These are phyloP conservation scores for Infundibulicybe gibba DNA, from an alignment of 768 basidiomycete species.

Conservation along the genomic window DNA sequence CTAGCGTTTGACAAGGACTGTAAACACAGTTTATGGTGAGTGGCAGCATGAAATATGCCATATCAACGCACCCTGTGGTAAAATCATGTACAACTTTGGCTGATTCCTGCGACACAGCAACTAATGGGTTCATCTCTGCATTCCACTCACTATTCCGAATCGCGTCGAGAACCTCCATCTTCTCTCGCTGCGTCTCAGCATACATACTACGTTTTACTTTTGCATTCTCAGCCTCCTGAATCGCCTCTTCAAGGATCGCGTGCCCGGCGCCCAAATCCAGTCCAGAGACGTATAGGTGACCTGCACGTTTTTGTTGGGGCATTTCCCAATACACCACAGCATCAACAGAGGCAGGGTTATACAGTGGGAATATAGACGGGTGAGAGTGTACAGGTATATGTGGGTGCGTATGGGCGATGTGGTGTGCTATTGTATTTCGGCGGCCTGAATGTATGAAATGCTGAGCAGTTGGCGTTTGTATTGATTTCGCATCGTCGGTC, in stretches of 20 bases:
- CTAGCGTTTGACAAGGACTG: conserved; percentile 54
- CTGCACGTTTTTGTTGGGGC: conserved; percentile 52
- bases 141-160: conserved; percentile 76
- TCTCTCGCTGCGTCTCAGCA: conserved; percentile 82
- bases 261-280: conserved; percentile 66
- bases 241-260: conserved; percentile 57
- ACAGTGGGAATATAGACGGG: conserved; percentile 73
- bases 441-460: conserved; percentile 52
- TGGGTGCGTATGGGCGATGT: conserved; percentile 38
- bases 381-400: conserved; percentile 53
- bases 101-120: conserved; percentile 45
- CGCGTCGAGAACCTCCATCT: conserved; percentile 59
- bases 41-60: neutral
- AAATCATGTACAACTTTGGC: conserved; percentile 60
- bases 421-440: conserved; percentile 34
- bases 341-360: conserved; percentile 70
- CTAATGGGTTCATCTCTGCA: conserved; percentile 70
- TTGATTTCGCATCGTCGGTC: conserved; percentile 13
- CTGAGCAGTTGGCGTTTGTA: conserved; percentile 25
- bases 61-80: conserved; percentile 52
- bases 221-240: conserved; percentile 54
- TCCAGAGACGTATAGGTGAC: conserved; percentile 57
- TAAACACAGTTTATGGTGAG: conserved; percentile 1
- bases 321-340: conserved; percentile 77
- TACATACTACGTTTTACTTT: conserved; percentile 85